These are phyloP conservation scores for Cichorium intybus DNA, from an alignment of 140 eudicot species.

Conservation along the genomic window DNA sequence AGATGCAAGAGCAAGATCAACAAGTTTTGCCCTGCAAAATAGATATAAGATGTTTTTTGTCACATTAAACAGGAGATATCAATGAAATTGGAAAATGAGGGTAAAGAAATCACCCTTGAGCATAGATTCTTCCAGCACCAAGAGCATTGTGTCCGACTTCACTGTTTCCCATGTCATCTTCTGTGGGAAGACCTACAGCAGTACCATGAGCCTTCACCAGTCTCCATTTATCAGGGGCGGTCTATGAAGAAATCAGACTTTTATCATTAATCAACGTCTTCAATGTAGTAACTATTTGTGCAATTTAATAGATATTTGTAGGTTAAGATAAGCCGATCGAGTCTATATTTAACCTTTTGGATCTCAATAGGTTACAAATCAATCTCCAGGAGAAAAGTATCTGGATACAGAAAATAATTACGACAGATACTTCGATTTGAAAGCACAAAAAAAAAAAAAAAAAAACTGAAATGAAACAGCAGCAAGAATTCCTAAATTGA, in stretches of 20 bases:
- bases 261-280: not conserved
- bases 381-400: too few relatives aligned
- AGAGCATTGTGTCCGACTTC: slow-evolving; percentile 89
- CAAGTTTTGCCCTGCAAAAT: slow-evolving; percentile 65
- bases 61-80: too few relatives aligned
- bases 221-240: slow-evolving; percentile 78
- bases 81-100: too few relatives aligned
- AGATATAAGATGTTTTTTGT: not conserved
- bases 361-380: too few relatives aligned
- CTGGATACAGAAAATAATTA: too few relatives aligned
- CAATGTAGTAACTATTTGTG: too few relatives aligned
- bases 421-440: too few relatives aligned
- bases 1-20: slow-evolving; percentile 63
- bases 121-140: slow-evolving; percentile 78
- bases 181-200: slow-evolving; percentile 79
- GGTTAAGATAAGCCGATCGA: too few relatives aligned
- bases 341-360: too few relatives aligned
- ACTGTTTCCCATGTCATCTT: slow-evolving; percentile 90
- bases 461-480: not conserved
- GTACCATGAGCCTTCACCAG: slow-evolving; percentile 75
- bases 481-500: not conserved
- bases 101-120: slow-evolving; percentile 55
- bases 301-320: too few relatives aligned
- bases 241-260: slow-evolving; percentile 25
- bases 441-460: too few relatives aligned